Evolutionary conservation across 139 green algal species (phyloP), one percentile per base, ranked within the genome.

Genomic region (Monoraphidium neglectum): DNA sequence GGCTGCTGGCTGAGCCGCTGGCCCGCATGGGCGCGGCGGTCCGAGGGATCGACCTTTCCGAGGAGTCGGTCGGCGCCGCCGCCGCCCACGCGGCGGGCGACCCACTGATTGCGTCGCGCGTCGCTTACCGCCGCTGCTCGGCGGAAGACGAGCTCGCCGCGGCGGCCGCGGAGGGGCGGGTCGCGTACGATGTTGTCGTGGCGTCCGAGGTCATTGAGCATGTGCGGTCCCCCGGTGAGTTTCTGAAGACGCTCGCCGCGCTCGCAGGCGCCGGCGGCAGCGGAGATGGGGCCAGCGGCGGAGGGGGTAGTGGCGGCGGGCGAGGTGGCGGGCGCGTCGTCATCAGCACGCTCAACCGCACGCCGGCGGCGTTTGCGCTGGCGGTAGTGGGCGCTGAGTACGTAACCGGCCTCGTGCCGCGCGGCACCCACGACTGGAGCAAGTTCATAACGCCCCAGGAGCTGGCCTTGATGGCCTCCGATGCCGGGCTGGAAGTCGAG

Each of bases 371-470:
- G 0, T 97, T 92, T 71, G 84, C 85, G 2, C 30, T 95, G 24
- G 95, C 94, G 1, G 92, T 99, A 26, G 79, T 95, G 49, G 92
- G 62, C 3, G 95, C 95, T 0, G 95, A 99, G 90, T 85, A 90
- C 51, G 35, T 98, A 13, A 57, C 90, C 6, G 47, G 89, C 16
- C 38, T 93, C 65, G 81, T 94, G 35, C 92, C 92, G 6, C 26
- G 28, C 4, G 92, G 91, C 36, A 97, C 95, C 24, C 95, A 98
- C 78, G 84, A 97, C 53, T 97, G 93, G 92, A 38, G 70, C 21
- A 88, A 89, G 62, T 98, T 99, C 76, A 77, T 98, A n/a, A 97
- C 93, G 10, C 95, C 95, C n/a, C 73, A 90, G 74, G 92, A 97
- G 86, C 75, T 97, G 65, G 66, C 71, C 2, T 65, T 90, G 68